These are phyloP conservation scores for Penicillium odoratum DNA, from an alignment of 495 filamentous ascomycete species.

Conservation along the genomic window DNA sequence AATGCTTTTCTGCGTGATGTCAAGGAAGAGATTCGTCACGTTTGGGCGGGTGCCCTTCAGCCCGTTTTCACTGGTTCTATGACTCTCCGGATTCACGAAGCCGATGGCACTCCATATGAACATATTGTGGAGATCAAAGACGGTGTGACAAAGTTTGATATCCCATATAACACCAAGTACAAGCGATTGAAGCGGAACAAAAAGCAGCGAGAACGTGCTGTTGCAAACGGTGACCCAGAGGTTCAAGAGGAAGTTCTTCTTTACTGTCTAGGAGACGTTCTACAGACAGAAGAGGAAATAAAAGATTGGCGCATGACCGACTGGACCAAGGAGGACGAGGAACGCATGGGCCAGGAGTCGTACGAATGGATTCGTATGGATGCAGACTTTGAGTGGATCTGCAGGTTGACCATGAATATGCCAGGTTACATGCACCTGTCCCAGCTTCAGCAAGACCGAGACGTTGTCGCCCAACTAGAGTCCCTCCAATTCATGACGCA, in stretches of 20 bases:
- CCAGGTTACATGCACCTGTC: slow-evolving; percentile 96
- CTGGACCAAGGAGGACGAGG: slow-evolving; percentile 84
- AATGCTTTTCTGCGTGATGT: slow-evolving; percentile 78
- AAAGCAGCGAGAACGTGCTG: slow-evolving; percentile 78
- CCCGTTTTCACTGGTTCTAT: slow-evolving; percentile 90
- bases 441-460: slow-evolving; percentile 94
- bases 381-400: slow-evolving; percentile 97
- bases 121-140: slow-evolving; percentile 96
- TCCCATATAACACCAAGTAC: slow-evolving; percentile 99
- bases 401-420: slow-evolving; percentile 74
- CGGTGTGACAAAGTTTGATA: slow-evolving; percentile 76
- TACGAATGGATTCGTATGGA: slow-evolving; percentile 99
- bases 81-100: slow-evolving; percentile 97
- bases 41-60: slow-evolving; percentile 69
- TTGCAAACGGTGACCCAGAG: slow-evolving; percentile 66
- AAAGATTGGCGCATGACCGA: slow-evolving; percentile 81
- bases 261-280: slow-evolving; percentile 90
- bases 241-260: slow-evolving; percentile 79
- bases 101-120: slow-evolving; percentile 97
- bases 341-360: slow-evolving; percentile 88
- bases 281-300: slow-evolving; percentile 78
- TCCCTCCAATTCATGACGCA: slow-evolving; percentile 61
- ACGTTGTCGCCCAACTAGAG: slow-evolving; percentile 94
- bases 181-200: slow-evolving; percentile 93
- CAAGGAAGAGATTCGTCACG: slow-evolving; percentile 69